These are phyloP conservation scores for Hippophae tibetana DNA, from an alignment of 306 rosid species.

Conservation along the genomic window DNA sequence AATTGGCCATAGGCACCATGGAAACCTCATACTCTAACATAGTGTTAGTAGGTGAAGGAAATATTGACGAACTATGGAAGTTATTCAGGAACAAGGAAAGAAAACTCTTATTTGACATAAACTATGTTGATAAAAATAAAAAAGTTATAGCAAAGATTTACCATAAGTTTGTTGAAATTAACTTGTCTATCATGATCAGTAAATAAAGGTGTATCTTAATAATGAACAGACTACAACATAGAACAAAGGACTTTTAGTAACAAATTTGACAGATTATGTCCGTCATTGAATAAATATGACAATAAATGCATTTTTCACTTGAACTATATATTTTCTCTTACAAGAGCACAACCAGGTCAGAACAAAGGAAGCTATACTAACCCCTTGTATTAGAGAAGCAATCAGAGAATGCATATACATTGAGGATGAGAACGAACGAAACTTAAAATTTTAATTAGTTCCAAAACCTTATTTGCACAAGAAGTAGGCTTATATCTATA, in stretches of 20 bases:
- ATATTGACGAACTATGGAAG: slow-evolving; percentile 23
- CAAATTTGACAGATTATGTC: no score
- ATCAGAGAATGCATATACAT: no score
- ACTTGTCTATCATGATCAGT: slow-evolving; percentile 51
- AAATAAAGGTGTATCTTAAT: slow-evolving; percentile 48
- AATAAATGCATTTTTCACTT: no score
- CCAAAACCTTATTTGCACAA: no score
- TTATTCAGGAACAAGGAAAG: slow-evolving; percentile 28
- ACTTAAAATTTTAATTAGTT: no score
- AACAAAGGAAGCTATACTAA: no score
- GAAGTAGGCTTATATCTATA: no score
- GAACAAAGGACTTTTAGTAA: slow-evolving; percentile 12
- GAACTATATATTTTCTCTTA: no score
- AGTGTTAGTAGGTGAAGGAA: slow-evolving; percentile 70
- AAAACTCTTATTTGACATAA: slow-evolving; percentile 10
- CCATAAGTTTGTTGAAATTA: slow-evolving; percentile 94
- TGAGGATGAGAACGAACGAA: no score
- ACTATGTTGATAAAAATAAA: background rate
- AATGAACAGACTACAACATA: slow-evolving; percentile 53
- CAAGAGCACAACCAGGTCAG: no score
- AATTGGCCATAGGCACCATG: slow-evolving; percentile 90
- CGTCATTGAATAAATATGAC: no score
- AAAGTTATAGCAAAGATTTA: slow-evolving; percentile 21
- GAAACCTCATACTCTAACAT: slow-evolving; percentile 92
- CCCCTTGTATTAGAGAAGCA: no score